Conservation (phyloP, 495 filamentous ascomycete species). For the Trypethelium eluteriae region DNA sequence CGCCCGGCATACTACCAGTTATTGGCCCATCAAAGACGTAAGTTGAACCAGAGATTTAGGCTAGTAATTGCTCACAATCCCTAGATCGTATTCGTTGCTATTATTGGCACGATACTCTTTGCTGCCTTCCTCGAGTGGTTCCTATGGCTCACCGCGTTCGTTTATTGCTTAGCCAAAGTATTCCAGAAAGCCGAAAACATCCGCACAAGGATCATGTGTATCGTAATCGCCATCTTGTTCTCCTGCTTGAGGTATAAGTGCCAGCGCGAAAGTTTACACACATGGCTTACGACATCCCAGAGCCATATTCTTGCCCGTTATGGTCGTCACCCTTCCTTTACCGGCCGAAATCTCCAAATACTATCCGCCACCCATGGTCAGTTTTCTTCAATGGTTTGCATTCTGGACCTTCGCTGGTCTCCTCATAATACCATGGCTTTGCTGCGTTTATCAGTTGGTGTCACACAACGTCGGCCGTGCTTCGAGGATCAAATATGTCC, state of each 20-base stretch:
- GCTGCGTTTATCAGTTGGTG: constrained; percentile 84
- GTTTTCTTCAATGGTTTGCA: constrained; percentile 83
- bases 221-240: constrained; percentile 52
- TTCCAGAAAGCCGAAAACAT: constrained; percentile 84
- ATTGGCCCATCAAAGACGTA: constrained; percentile 1
- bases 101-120: constrained; percentile 75
- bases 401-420: constrained; percentile 90
- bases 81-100: constrained; percentile 72
- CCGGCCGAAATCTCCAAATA: constrained; percentile 60
- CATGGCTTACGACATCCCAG: constrained; percentile 61
- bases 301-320: constrained; percentile 80
- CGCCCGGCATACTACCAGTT: not conserved
- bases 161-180: constrained; percentile 85
- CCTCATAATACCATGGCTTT: constrained; percentile 81
- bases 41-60: not conserved
- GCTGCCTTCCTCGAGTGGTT: constrained; percentile 90
- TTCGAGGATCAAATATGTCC: constrained; percentile 70
- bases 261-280: constrained; percentile 49
- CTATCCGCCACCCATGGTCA: constrained; percentile 61
- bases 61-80: not conserved
- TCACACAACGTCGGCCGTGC: constrained; percentile 75
- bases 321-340: constrained; percentile 88
- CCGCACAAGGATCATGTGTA: constrained; percentile 68
- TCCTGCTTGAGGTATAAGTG: not conserved
- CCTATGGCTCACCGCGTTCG: constrained; percentile 82